These are phyloP conservation scores for Beauveria sp. DNA, from an alignment of 2,329 filamentous ascomycete species.

Conservation along the genomic window DNA sequence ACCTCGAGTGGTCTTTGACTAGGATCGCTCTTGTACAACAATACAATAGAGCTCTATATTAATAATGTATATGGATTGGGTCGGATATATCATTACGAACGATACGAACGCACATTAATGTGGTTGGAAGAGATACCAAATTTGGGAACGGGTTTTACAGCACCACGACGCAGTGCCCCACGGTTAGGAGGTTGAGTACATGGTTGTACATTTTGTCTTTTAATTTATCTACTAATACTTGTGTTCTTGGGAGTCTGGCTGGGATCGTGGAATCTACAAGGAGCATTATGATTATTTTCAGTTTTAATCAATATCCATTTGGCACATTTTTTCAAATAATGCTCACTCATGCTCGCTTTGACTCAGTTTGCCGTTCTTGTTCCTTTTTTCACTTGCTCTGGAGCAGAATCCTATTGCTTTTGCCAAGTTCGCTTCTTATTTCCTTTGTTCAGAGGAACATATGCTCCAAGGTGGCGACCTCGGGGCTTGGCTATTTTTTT, in stretches of 20 bases:
- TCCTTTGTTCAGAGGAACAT: neutral
- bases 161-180: conserved; percentile 7
- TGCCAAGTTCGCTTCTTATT: neutral
- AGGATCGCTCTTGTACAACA: conserved; percentile 10
- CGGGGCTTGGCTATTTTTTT: conserved; percentile 11
- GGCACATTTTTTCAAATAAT: neutral
- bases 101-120: conserved; percentile 12
- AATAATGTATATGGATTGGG: conserved; percentile 14
- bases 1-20: neutral
- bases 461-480: conserved; percentile 14
- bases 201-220: neutral
- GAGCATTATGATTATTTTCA: neutral
- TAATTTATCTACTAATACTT: neutral
- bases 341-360: too few relatives aligned
- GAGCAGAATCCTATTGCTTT: neutral
- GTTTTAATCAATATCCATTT: conserved; percentile 1
- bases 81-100: conserved; percentile 19
- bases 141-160: conserved; percentile 8
- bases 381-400: neutral
- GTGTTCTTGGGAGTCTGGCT: neutral
- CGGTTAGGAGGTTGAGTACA: conserved; percentile 2
- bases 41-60: conserved; percentile 11
- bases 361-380: neutral
- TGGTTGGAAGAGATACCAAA: conserved; percentile 3
- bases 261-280: neutral